Percentiles rank a stretch among this genome's conserved stretches.
phyloP scores from a whole-genome alignment of 106 monocot genomes.

The Cymbidium sinense region DNA sequence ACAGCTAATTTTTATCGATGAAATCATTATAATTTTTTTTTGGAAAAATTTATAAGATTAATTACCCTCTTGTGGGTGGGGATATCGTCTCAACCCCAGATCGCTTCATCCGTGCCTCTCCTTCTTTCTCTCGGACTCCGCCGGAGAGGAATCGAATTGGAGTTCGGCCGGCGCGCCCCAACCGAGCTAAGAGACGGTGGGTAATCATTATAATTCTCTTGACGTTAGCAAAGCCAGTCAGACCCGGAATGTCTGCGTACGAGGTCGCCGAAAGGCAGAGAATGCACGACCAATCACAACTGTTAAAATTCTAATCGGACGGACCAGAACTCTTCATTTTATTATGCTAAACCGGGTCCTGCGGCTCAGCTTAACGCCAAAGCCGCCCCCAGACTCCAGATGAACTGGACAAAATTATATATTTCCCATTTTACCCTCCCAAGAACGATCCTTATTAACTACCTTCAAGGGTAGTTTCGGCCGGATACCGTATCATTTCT shows the following conservation, averaged over 20 bases:
- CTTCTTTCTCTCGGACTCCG: too few species aligned
- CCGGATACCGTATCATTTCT: neutral
- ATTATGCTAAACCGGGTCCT: neutral
- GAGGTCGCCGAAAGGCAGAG: neutral
- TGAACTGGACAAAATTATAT: neutral
- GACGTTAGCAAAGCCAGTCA: neutral
- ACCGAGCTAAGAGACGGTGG: too few species aligned
- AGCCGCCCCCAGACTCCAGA: neutral
- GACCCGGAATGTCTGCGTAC: conserved; percentile 4
- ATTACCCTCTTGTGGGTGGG: too few species aligned
- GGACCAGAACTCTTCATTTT: neutral
- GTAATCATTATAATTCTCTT: too few species aligned
- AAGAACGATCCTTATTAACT: neutral
- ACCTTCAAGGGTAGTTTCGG: conserved; percentile 3
- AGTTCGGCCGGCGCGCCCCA: too few species aligned
- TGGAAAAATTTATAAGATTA: too few species aligned
- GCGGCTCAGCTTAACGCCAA: neutral
- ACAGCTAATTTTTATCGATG: too few species aligned
- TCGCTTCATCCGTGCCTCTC: too few species aligned
- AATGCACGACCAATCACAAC: neutral
- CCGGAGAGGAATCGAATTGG: too few species aligned
- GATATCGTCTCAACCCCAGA: too few species aligned
- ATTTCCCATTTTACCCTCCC: neutral
- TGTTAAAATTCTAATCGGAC: neutral
- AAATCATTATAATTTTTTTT: too few species aligned